Evolutionary conservation across 805 yeast genomes (phyloP), one percentile per base, ranked within the genome.

Genomic region (Lipomyces sp.): DNA sequence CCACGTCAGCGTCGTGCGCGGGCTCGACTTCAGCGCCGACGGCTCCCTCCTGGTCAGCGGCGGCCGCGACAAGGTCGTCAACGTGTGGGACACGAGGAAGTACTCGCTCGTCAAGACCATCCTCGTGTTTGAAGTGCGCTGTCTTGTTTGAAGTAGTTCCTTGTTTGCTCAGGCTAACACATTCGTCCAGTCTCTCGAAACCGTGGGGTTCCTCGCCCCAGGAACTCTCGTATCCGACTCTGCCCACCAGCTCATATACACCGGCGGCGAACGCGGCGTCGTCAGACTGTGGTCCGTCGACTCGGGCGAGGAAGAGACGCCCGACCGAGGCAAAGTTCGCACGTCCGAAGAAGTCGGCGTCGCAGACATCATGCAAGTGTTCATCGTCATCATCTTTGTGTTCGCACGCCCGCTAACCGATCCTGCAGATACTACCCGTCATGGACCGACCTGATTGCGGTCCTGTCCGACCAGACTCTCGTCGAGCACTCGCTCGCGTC

Each of bases 1-100:
- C 56, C 98, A 93, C 64, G 77, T 76, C 5, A 76, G 86, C 23
- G 91, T 96, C 0, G 91, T 93, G 1, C 79, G 98, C 67, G 96
- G 95, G 0, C 69, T 91, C 11, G 86, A 80, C 18, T 84, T 90
- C 61, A 68, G 70, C 34, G 68, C 61, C 1, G 74, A 71, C 31
- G 87, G 84, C 10, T 71, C 72, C 19, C 65, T 71, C 28, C 74
- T 93, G 48, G 67, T 89, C 26, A 80, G 85, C 58, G 96, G 95
- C 59, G 96, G 97, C 33, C 78, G 99, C 70, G 98, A 93, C 67
- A 84, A 83, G 62, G 74, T 90, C 36, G 78, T 77, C 49, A 76
- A 82, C 56, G 68, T 79, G 44, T 88, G 81, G 74, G 76, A 74
- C 61, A 69, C 79, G 5, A 74, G 70, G 49, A 76, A 74, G 60